Evolutionary conservation across 1,139 yeast species (phyloP), one percentile per base, ranked within the genome.

Genomic region (Candida freyschussii): DNA sequence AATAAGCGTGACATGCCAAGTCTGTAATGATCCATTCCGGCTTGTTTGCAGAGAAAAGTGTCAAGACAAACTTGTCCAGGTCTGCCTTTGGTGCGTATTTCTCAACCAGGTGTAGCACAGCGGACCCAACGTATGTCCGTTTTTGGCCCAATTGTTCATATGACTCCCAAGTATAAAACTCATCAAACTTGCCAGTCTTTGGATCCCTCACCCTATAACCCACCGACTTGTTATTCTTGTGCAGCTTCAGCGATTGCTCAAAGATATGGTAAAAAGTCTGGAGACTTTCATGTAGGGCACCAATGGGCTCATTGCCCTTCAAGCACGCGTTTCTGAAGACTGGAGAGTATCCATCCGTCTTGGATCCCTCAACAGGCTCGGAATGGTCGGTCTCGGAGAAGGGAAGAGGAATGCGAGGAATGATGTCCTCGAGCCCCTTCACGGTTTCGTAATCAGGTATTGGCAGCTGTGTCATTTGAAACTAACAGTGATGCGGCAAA

Each of bases 261-360:
- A 69, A 66, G 13, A 62, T 44, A 6, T 57, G 59, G 41, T 67
- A 58, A 34, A 66, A 56, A 1, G 78, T 71, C 28, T 46, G 43
- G 34, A 69, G 52, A 3, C 61, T 43, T 2, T 70, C 67, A 39
- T 68, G 70, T 12, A 54, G 27, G 9, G 61, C 59, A 11, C 53
- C 48, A 17, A 60, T 48, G 31, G 67, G 41, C 10, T 39, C 59
- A 17, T 42, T 39, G 44, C 20, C 55, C 46, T 18, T 56, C 36
- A 39, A 20, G 14, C 37, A 55, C 4, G 41, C 51, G 46, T 71
- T 71, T 45, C 75, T 56, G 48, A 68, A 72, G 13, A 71, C 41
- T 9, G 67, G 50, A 5, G 75, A 68, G 47, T 40, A 66, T 2
- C 74, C 76, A 8, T 57, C 37, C 4, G 46, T 43, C 24, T 44